These are phyloP conservation scores for Cercospora brassicicola DNA, from an alignment of 2,329 filamentous ascomycete genomes.

Conservation along the genomic window DNA sequence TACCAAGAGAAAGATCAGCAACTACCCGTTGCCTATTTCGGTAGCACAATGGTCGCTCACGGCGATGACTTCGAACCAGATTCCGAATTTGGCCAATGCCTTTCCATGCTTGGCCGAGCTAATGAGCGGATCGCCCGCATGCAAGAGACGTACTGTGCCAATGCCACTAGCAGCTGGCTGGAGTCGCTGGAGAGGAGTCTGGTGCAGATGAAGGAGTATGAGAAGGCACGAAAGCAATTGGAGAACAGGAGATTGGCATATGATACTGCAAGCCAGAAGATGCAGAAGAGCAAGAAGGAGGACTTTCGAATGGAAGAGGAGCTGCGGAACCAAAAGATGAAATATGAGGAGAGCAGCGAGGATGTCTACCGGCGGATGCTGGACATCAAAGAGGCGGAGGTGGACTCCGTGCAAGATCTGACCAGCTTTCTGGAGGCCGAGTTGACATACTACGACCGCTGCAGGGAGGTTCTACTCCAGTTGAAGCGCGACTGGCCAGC, in stretches of 20 bases:
- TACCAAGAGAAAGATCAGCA: slow-evolving; percentile 86
- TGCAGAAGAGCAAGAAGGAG: slow-evolving; percentile 91
- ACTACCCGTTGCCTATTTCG: slow-evolving; percentile 74
- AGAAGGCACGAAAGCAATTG: slow-evolving; percentile 88
- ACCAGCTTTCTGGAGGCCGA: slow-evolving; percentile 82
- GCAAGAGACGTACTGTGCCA: slow-evolving; percentile 78
- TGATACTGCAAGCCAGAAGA: slow-evolving; percentile 82
- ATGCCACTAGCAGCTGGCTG: slow-evolving; percentile 80
- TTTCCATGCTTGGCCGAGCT: slow-evolving; percentile 75
- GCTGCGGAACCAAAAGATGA: slow-evolving; percentile 83
- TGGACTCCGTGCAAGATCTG: slow-evolving; percentile 77
- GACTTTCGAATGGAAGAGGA: slow-evolving; percentile 94
- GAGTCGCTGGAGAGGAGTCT: slow-evolving; percentile 87
- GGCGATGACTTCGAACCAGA: slow-evolving; percentile 90
- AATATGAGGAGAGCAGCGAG: slow-evolving; percentile 93
- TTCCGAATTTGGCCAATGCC: slow-evolving; percentile 85
- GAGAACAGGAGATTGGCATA: slow-evolving; percentile 86
- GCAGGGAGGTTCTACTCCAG: slow-evolving; percentile 75
- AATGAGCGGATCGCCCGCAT: slow-evolving; percentile 84
- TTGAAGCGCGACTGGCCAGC: slow-evolving; percentile 69
- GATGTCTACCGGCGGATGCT: slow-evolving; percentile 91
- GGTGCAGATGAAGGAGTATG: slow-evolving; percentile 96
- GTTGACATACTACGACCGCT: slow-evolving; percentile 86
- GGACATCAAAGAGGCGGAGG: slow-evolving; percentile 90
- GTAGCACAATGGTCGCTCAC: slow-evolving; percentile 80